Evolutionary conservation across 2,329 filamentous ascomycete species (phyloP).

Genomic region (Drechslera avenae): DNA sequence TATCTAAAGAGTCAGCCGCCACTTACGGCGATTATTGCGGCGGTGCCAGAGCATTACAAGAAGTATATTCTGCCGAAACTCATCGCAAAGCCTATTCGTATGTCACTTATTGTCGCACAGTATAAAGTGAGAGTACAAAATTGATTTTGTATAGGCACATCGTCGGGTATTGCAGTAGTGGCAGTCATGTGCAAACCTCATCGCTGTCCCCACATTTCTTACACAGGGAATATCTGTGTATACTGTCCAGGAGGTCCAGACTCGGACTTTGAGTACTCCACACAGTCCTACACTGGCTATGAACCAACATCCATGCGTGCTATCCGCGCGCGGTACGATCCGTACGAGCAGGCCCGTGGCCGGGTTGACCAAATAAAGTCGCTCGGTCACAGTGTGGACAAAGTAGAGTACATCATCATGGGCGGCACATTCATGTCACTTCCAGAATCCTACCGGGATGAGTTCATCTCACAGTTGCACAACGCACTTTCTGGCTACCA

Average conservation of each 20-base stretch:
- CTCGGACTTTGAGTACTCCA: conserved; percentile 98
- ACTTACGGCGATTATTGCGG: conserved; percentile 94
- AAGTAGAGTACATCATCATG: conserved; percentile 99
- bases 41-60: conserved; percentile 99
- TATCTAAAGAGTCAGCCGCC: conserved; percentile 85
- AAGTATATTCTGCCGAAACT: conserved; percentile 97
- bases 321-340: conserved; percentile 94
- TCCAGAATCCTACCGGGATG: conserved; percentile 83
- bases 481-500: conserved; percentile 97
- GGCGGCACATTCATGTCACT: conserved; percentile 99
- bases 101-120: conserved; percentile 36
- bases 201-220: conserved; percentile 95
- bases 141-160: conserved; percentile 67
- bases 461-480: conserved; percentile 94
- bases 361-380: conserved; percentile 96
- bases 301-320: conserved; percentile 98
- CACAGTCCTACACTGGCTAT: conserved; percentile 97
- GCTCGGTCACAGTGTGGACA: conserved; percentile 94
- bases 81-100: conserved; percentile 94
- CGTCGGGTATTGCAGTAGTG: conserved; percentile 95
- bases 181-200: conserved; percentile 99
- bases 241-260: conserved; percentile 98
- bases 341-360: conserved; percentile 94
- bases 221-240: conserved; percentile 98
- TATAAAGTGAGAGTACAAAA: background rate